A percentile compares a stretch with the other conserved stretches of the same genome.
Conservation (phyloP, 2,329 filamentous ascomycete species). For the Paecilomyces niveus region DNA sequence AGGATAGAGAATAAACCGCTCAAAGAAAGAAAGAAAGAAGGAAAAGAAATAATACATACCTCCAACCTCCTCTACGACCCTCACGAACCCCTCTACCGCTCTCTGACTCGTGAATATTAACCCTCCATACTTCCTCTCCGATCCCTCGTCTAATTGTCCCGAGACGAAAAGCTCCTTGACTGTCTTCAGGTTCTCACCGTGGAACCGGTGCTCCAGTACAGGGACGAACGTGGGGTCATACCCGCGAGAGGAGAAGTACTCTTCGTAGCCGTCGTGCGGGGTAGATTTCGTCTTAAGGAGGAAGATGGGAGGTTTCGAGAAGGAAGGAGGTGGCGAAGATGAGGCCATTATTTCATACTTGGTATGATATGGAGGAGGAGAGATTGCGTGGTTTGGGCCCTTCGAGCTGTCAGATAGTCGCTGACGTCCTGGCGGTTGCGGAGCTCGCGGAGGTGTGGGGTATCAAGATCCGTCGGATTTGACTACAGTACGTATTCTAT, state of each 20-base stretch:
- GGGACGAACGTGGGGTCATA: slow-evolving; percentile 38
- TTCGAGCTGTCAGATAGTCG: neutral
- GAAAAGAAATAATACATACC: slow-evolving; percentile 15
- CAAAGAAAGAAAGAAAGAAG: neutral
- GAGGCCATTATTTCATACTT: neutral
- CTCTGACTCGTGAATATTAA: slow-evolving; percentile 45
- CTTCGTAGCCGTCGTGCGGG: slow-evolving; percentile 38
- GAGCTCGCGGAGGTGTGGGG: neutral
- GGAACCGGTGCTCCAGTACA: slow-evolving; percentile 39
- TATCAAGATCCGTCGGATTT: neutral
- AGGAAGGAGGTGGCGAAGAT: neutral
- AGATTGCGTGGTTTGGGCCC: neutral
- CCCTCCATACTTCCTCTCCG: slow-evolving; percentile 32
- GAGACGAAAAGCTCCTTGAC: slow-evolving; percentile 30
- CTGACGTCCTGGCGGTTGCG: neutral
- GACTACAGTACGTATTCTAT: neutral
- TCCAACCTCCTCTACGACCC: slow-evolving; percentile 24
- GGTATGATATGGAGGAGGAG: neutral
- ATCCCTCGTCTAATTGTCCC: slow-evolving; percentile 16
- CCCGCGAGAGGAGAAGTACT: slow-evolving; percentile 31
- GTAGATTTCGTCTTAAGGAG: slow-evolving; percentile 43
- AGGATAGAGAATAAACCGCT: too few relatives aligned
- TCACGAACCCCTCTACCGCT: slow-evolving; percentile 40
- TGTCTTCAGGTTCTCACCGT: slow-evolving; percentile 24
- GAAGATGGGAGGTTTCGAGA: slow-evolving; percentile 28